These are phyloP conservation scores for Terana coerulea DNA, from an alignment of 768 basidiomycete genomes.

Conservation along the genomic window DNA sequence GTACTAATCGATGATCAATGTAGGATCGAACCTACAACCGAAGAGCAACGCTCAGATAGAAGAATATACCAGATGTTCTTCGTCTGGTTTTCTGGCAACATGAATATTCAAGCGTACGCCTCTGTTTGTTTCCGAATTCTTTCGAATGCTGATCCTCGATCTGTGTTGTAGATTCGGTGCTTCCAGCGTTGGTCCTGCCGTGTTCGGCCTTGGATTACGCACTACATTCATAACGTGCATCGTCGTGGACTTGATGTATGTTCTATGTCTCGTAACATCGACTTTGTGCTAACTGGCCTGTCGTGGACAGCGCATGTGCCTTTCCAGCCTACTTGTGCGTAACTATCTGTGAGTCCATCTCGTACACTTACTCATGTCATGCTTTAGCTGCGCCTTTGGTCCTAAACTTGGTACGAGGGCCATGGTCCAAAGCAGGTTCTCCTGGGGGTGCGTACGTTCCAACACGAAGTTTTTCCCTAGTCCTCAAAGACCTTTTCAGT, in stretches of 20 bases:
- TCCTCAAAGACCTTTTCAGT: slow-evolving; percentile 19
- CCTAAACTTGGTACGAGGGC: slow-evolving; percentile 51
- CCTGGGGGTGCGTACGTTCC: slow-evolving; percentile 37
- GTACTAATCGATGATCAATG: background rate
- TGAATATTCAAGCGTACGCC: slow-evolving; percentile 57
- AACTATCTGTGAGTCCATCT: background rate
- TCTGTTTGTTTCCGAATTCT: background rate
- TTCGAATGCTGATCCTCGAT: background rate
- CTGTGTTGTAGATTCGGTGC: slow-evolving; percentile 36
- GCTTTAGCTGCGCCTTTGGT: slow-evolving; percentile 42
- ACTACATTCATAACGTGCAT: slow-evolving; percentile 40
- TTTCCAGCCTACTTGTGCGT: slow-evolving; percentile 34
- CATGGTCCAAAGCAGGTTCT: slow-evolving; percentile 54
- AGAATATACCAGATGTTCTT: slow-evolving; percentile 65
- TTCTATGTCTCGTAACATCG: background rate
- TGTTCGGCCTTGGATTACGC: slow-evolving; percentile 42
- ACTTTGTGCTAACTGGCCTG: background rate
- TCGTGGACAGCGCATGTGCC: slow-evolving; percentile 24
- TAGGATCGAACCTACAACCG: slow-evolving; percentile 53
- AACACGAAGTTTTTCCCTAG: background rate
- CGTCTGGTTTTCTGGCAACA: slow-evolving; percentile 68
- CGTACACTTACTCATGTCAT: background rate
- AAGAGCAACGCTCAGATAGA: slow-evolving; percentile 47
- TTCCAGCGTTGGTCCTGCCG: slow-evolving; percentile 48
- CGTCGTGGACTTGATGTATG: slow-evolving; percentile 43